Evolutionary conservation across 2,329 filamentous ascomycete genomes (phyloP).

Genomic region (Nothopassalora personata): DNA sequence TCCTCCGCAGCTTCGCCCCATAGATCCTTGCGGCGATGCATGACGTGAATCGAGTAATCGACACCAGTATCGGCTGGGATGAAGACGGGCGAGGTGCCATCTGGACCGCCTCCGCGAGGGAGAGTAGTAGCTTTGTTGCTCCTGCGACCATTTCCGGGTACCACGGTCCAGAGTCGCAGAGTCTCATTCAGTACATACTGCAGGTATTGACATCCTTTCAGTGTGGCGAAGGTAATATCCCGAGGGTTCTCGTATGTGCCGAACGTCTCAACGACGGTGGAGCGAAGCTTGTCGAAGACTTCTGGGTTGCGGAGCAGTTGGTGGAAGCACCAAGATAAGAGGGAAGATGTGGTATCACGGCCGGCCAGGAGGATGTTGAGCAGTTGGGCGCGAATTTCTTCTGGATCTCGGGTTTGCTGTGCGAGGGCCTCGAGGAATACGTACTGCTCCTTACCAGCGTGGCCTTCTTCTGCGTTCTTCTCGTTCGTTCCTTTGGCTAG

Average conservation of each 20-base stretch:
- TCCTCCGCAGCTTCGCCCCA: conserved; percentile 38
- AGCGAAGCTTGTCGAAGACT: conserved; percentile 45
- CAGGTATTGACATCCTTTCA: conserved; percentile 69
- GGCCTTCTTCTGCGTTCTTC: conserved; percentile 22
- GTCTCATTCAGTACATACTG: conserved; percentile 45
- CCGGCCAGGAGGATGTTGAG: conserved; percentile 64
- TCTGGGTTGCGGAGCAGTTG: conserved; percentile 48
- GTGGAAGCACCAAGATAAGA: conserved; percentile 52
- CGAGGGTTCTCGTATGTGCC: conserved; percentile 40
- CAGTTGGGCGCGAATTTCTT: conserved; percentile 40
- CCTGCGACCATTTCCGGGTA: conserved; percentile 72
- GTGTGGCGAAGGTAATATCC: conserved; percentile 49
- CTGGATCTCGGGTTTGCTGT: conserved; percentile 41
- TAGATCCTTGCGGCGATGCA: conserved; percentile 36
- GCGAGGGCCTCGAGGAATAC: conserved; percentile 45
- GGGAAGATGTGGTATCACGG: conserved; percentile 53
- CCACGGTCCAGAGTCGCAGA: conserved; percentile 69
- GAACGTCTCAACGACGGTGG: conserved; percentile 46
- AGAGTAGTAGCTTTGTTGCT: conserved; percentile 68
- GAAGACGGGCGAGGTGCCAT: conserved; percentile 52
- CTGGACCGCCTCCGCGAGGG: conserved; percentile 55
- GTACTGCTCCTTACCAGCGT: conserved; percentile 34
- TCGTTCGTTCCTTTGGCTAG: conserved; percentile 30
- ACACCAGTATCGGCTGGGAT: conserved; percentile 30
- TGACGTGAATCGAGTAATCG: conserved; percentile 31